These are phyloP conservation scores for Batrachochytrium dendrobatidis DNA, from an alignment of 371 early-diverging fungal genomes.

Conservation along the genomic window DNA sequence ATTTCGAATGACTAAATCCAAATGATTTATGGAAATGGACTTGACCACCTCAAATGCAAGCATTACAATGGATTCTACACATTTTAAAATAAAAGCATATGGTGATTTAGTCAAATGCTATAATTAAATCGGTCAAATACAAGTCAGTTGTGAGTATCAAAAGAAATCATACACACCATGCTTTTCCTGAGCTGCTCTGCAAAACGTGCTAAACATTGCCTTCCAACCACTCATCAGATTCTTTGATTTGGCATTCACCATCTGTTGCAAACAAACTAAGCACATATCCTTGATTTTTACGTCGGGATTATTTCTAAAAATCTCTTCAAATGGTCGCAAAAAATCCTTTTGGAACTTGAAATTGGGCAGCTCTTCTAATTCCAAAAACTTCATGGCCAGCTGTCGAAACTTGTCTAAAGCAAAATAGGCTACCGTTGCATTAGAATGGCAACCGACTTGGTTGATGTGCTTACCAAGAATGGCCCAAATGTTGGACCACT, in stretches of 20 bases:
- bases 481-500: constrained; percentile 93
- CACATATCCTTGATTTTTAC: constrained; percentile 88
- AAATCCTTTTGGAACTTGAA: constrained; percentile 96
- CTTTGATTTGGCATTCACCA: constrained; percentile 68
- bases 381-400: constrained; percentile 89
- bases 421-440: constrained; percentile 80
- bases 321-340: constrained; percentile 80
- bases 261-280: constrained; percentile 79
- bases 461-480: constrained; percentile 89
- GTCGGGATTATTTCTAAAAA: constrained; percentile 68
- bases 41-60: constrained; percentile 45
- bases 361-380: constrained; percentile 85
- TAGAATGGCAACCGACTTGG: constrained; percentile 81
- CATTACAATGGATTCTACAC: constrained; percentile 36
- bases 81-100: neutral
- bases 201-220: constrained; percentile 72
- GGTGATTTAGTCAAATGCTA: neutral
- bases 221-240: constrained; percentile 82
- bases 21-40: constrained; percentile 35
- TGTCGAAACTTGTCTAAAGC: constrained; percentile 88
- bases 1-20: constrained; percentile 39
- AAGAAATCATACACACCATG: constrained; percentile 34
- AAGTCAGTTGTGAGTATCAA: neutral
- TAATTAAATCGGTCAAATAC: neutral
- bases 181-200: constrained; percentile 67